Percentiles rank a stretch among this genome's conserved stretches.
Conservation (phyloP, 2,329 filamentous ascomycete genomes). For the Sporothrix globosa region DNA sequence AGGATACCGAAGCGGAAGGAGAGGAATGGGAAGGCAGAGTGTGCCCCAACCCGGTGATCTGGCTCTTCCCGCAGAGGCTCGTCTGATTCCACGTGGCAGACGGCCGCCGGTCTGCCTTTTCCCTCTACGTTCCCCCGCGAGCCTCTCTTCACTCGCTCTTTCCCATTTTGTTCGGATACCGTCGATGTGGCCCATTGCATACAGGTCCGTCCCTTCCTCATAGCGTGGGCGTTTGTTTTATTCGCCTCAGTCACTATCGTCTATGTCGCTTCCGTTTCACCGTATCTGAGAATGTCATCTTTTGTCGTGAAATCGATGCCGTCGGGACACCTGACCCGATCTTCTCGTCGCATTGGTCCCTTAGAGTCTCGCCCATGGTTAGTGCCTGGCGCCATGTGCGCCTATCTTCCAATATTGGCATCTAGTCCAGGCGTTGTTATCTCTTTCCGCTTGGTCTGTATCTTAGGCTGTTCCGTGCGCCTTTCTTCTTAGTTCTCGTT, state of each 20-base stretch:
- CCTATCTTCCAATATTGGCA: conserved; percentile 19
- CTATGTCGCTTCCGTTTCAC: neutral
- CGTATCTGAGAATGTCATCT: neutral
- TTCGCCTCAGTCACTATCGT: neutral
- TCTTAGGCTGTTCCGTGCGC: neutral
- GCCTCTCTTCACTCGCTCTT: conserved; percentile 1
- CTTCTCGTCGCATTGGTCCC: conserved; percentile 8
- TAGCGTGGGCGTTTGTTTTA: neutral
- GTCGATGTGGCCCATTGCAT: neutral
- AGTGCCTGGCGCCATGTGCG: neutral
- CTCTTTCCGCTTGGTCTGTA: too few species aligned
- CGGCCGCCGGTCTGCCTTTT: conserved; percentile 11
- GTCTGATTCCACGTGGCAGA: conserved; percentile 26
- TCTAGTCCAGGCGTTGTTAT: neutral
- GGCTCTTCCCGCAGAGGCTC: conserved; percentile 1
- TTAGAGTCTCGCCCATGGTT: neutral
- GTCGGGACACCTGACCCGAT: neutral
- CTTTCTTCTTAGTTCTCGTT: neutral
- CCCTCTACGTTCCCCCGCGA: neutral
- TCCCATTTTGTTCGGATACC: neutral
- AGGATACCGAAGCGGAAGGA: neutral
- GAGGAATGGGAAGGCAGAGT: neutral
- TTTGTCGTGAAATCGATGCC: neutral
- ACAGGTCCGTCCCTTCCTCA: neutral
- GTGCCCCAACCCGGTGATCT: neutral